These are phyloP conservation scores for Suillus spraguei DNA, from an alignment of 768 basidiomycete genomes.

Conservation along the genomic window DNA sequence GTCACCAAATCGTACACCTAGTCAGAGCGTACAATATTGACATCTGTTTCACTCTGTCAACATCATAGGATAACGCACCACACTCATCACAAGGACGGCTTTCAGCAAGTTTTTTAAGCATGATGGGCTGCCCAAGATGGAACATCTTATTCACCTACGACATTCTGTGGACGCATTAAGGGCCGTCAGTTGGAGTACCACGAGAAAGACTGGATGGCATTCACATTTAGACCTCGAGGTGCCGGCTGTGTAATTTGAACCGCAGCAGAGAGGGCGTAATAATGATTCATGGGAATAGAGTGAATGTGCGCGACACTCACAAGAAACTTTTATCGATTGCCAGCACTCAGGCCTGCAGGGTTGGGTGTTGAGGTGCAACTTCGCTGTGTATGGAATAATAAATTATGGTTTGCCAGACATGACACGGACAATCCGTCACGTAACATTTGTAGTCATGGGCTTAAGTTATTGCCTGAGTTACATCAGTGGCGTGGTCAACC, in stretches of 20 bases:
- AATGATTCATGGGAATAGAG: background rate
- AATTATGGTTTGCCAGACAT: background rate
- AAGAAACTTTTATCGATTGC: background rate
- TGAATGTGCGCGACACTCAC: background rate
- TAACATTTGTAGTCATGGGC: background rate
- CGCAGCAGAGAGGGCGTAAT: background rate
- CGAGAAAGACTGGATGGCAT: background rate
- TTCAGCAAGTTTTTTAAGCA: background rate
- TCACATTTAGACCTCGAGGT: slow-evolving; percentile 2
- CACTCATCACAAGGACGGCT: background rate
- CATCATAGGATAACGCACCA: background rate
- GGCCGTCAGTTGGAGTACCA: background rate
- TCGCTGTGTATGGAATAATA: background rate
- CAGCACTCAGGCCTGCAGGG: background rate
- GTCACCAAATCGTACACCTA: slow-evolving; percentile 3
- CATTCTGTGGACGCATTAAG: background rate
- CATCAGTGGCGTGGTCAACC: no score
- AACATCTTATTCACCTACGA: background rate
- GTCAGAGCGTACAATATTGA: background rate
- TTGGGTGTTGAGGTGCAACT: background rate
- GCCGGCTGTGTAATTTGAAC: background rate
- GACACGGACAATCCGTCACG: background rate
- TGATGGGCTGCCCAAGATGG: background rate
- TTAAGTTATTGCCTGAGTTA: background rate
- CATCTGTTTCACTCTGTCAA: background rate